A percentile compares a stretch with the other conserved stretches of the same genome.
These are phyloP conservation scores for Garcia nutans DNA, from an alignment of 345 rosid species.

Conservation along the genomic window DNA sequence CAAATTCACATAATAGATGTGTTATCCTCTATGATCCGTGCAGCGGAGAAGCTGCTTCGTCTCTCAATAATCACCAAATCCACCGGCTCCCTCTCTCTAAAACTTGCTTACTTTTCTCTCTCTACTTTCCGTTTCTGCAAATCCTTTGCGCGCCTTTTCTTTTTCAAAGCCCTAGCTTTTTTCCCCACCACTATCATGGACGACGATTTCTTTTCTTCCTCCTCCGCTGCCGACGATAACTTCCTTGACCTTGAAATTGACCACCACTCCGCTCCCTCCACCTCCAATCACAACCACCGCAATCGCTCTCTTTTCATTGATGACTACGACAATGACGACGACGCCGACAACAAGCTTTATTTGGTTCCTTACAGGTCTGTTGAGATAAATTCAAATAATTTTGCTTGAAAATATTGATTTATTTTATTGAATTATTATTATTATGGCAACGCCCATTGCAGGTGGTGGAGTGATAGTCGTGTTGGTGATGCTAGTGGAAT, in stretches of 20 bases:
- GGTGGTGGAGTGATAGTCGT: conserved; percentile 26
- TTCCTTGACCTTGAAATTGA: conserved; percentile 12
- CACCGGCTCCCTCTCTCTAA: neutral
- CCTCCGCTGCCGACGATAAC: conserved; percentile 9
- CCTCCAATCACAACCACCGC: neutral
- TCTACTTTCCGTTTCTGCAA: conserved; percentile 14
- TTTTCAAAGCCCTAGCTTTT: conserved; percentile 12
- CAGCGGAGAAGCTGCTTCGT: conserved; percentile 7
- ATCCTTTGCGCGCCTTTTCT: neutral
- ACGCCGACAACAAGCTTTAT: conserved; percentile 16
- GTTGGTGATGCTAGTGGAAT: neutral
- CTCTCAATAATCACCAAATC: conserved; percentile 9
- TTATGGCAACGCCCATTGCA: neutral
- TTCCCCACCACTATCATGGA: conserved; percentile 7
- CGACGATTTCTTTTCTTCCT: conserved; percentile 11
- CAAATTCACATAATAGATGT: neutral
- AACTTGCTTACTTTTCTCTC: conserved; percentile 16
- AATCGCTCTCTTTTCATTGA: neutral
- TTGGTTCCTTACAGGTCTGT: conserved; percentile 25
- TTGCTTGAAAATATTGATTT: neutral
- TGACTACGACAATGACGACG: conserved; percentile 15
- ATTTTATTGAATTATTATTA: neutral
- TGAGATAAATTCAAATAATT: neutral
- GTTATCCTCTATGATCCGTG: conserved; percentile 17
- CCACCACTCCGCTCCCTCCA: neutral